Evolutionary conservation across 2,329 filamentous ascomycete genomes (phyloP), one percentile per base, ranked within the genome.

Genomic region (Tolypocladium tropicale): DNA sequence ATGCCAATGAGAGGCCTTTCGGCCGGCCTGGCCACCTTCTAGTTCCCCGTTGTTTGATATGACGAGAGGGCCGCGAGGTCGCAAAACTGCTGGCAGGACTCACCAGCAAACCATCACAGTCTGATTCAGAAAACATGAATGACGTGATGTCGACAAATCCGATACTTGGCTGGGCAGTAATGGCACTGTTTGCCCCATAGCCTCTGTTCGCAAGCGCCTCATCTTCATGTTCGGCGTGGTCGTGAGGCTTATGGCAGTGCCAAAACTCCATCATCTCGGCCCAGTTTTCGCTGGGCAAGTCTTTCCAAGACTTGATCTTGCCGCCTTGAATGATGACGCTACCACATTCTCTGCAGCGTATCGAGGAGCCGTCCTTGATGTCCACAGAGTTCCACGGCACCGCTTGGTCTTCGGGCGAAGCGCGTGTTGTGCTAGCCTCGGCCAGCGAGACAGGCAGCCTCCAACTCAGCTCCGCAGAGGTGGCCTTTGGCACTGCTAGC

Each of bases 211-310:
- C 76, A 18, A 83, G 75, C 50, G 72, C 70, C n/a, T 79, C 72
- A 25, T 79, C 64, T 33, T 76, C 67, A 46, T 76, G 71, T 34
- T 69, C 61, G 21, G 70, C 70, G 59, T 83, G 76, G 55, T 84
- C 76, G 58, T 85, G 79, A 41, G 95, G 94, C 71, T 97, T 97
- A 71, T 99, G 94, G 66, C 94, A 99, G 71, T 99, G 95, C 94
- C 94, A 99, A 63, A 99, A 95, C 70, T 99, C 95, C 94, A 99
- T 99, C 92, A 99, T 95, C 74, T 99, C 94, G 0, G 94, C 95
- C 94, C 94, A 99, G 66, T 96, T 93, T 64, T 95, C 91, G 66
- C 91, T 96, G 0, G 94, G 94, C 21, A 99, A 75, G 66, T 99
- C 91, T 72, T 93, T 96, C 93, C 94, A 99, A 39, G 73, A 70